A percentile compares a stretch with the other conserved stretches of the same genome.
These are phyloP conservation scores for Candida nanaspora DNA, from an alignment of 805 yeast species.

Conservation along the genomic window DNA sequence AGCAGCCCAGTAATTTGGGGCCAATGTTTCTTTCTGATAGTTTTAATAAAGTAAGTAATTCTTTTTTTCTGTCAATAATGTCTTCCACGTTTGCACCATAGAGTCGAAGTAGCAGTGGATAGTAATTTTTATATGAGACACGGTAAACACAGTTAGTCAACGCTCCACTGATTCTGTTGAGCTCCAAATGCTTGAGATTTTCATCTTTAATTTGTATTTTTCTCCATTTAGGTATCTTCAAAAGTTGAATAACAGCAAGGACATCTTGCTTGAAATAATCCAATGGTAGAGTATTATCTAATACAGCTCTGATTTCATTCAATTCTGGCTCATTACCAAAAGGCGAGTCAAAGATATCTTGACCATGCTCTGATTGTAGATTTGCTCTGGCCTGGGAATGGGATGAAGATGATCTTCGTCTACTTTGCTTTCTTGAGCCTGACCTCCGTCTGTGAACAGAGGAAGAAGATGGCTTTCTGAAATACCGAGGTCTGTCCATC, in stretches of 20 bases:
- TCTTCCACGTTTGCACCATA: constrained; percentile 85
- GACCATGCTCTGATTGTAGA: constrained; percentile 1
- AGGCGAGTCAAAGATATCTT: constrained; percentile 6
- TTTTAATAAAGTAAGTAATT: constrained; percentile 64
- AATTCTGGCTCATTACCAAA: constrained; percentile 6
- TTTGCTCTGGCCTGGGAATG: constrained; percentile 13
- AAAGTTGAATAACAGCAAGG: constrained; percentile 50
- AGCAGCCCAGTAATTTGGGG: constrained; percentile 82
- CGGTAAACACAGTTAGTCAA: constrained; percentile 85
- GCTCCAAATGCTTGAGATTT: constrained; percentile 36
- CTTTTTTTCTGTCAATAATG: constrained; percentile 80
- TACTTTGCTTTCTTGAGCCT: constrained; percentile 1
- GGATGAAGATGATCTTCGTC: constrained; percentile 19
- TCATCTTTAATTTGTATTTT: constrained; percentile 30
- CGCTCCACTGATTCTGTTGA: constrained; percentile 82
- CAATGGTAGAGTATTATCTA: constrained; percentile 75
- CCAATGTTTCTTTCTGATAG: constrained; percentile 78
- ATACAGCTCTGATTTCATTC: constrained; percentile 38
- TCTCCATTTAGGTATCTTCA: constrained; percentile 78
- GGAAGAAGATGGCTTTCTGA: constrained; percentile 15
- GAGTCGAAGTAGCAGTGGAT: constrained; percentile 68
- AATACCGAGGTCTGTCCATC: constrained; percentile 18
- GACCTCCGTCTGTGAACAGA: constrained; percentile 8
- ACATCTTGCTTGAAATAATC: constrained; percentile 83
- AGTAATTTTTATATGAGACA: constrained; percentile 36